These are phyloP conservation scores for Quercus alba DNA, from an alignment of 306 rosid species.

Conservation along the genomic window DNA sequence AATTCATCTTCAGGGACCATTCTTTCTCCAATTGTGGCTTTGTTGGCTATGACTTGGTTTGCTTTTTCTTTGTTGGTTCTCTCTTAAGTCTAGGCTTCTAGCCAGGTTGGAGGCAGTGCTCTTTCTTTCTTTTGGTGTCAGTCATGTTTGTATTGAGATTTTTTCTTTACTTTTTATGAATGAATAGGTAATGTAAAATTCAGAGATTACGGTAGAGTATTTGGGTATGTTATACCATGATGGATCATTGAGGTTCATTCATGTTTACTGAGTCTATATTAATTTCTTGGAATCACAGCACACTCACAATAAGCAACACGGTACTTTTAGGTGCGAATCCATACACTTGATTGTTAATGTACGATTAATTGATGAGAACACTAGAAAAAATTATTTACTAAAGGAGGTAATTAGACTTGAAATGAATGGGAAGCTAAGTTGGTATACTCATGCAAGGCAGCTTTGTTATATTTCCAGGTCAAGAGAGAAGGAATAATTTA, in stretches of 20 bases:
- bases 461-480: too few relatives aligned
- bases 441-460: too few relatives aligned
- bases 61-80: constrained; percentile 19
- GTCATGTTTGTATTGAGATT: neutral
- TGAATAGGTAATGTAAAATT: neutral
- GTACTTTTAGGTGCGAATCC: too few relatives aligned
- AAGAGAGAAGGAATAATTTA: too few relatives aligned
- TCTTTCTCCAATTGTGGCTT: constrained; percentile 26
- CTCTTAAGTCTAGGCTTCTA: neutral
- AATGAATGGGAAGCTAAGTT: too few relatives aligned
- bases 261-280: neutral
- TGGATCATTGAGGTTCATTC: neutral
- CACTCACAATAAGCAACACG: neutral
- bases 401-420: too few relatives aligned
- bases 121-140: constrained; percentile 6
- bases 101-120: constrained; percentile 97
- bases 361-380: neutral
- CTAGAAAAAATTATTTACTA: too few relatives aligned
- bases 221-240: neutral
- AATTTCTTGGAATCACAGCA: neutral
- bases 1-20: constrained; percentile 34
- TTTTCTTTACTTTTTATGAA: neutral
- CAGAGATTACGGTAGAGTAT: neutral
- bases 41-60: constrained; percentile 32
- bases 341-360: neutral